These are phyloP conservation scores for Cladophialophora chaetospira DNA, from an alignment of 2,329 filamentous ascomycete species.

Conservation along the genomic window DNA sequence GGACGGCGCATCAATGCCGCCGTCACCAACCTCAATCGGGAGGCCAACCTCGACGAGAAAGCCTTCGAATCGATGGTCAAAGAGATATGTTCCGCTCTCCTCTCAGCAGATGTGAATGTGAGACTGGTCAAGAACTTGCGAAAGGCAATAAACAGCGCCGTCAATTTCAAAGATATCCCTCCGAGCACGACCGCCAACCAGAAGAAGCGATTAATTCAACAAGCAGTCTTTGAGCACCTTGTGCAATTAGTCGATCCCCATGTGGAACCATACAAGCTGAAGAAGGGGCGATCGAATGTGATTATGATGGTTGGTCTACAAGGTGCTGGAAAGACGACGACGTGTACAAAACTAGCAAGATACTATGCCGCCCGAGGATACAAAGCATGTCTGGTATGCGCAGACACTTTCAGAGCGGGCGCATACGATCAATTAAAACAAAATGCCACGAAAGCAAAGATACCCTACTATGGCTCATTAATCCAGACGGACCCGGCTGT, in stretches of 20 bases:
- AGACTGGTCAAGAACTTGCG: slow-evolving; percentile 87
- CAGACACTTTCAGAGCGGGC: slow-evolving; percentile 96
- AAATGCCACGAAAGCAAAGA: slow-evolving; percentile 98
- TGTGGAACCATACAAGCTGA: slow-evolving; percentile 91
- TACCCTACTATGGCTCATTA: slow-evolving; percentile 95
- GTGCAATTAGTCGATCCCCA: slow-evolving; percentile 95
- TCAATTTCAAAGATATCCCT: slow-evolving; percentile 93
- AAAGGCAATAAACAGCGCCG: slow-evolving; percentile 84
- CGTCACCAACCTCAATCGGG: slow-evolving; percentile 87
- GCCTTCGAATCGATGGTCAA: slow-evolving; percentile 98
- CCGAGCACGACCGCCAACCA: slow-evolving; percentile 71
- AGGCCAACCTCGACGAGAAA: slow-evolving; percentile 95
- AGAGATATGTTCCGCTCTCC: slow-evolving; percentile 91
- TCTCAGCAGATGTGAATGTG: slow-evolving; percentile 97
- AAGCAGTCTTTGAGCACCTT: slow-evolving; percentile 95
- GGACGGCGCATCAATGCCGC: slow-evolving; percentile 98
- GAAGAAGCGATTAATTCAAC: slow-evolving; percentile 98
- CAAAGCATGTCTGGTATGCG: slow-evolving; percentile 90
- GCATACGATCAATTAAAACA: slow-evolving; percentile 98
- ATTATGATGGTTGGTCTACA: slow-evolving; percentile 99
- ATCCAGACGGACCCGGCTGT: slow-evolving; percentile 95
- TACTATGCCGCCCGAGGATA: slow-evolving; percentile 95
- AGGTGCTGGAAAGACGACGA: slow-evolving; percentile 96
- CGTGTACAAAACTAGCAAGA: slow-evolving; percentile 92
- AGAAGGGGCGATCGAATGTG: slow-evolving; percentile 93